phyloP scores from a whole-genome alignment of 2,329 filamentous ascomycete species.

The Sarocladiaceae sp. region DNA sequence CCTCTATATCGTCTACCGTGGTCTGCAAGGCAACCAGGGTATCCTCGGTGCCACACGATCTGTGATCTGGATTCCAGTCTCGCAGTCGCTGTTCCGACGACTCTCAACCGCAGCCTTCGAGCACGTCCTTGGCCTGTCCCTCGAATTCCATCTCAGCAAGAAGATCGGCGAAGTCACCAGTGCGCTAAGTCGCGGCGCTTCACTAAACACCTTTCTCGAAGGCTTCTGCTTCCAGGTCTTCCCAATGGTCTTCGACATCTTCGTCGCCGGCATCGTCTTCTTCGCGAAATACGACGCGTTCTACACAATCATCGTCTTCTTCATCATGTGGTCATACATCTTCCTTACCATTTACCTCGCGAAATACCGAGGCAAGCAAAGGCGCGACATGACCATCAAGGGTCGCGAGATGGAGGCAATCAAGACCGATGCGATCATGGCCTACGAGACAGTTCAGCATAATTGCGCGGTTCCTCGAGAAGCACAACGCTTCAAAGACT shows the following conservation, averaged over 20 bases:
- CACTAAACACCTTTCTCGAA: slow-evolving; percentile 46
- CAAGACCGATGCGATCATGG: slow-evolving; percentile 44
- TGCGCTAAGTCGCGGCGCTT: slow-evolving; percentile 41
- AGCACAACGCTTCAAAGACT: slow-evolving; percentile 51
- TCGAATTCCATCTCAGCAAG: slow-evolving; percentile 49
- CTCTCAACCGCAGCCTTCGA: slow-evolving; percentile 42
- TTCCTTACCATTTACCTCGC: slow-evolving; percentile 48
- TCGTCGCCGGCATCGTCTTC: slow-evolving; percentile 43
- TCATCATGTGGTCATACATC: slow-evolving; percentile 45
- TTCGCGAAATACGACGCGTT: slow-evolving; percentile 41
- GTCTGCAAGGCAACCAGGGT: slow-evolving; percentile 42
- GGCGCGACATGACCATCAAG: slow-evolving; percentile 39
- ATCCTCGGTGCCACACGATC: slow-evolving; percentile 35
- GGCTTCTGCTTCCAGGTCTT: slow-evolving; percentile 44
- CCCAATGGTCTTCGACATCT: slow-evolving; percentile 46
- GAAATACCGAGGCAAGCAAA: slow-evolving; percentile 37
- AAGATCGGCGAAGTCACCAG: slow-evolving; percentile 47
- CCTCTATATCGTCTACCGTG: slow-evolving; percentile 39
- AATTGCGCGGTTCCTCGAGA: slow-evolving; percentile 59
- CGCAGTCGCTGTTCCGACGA: slow-evolving; percentile 37
- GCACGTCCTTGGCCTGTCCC: slow-evolving; percentile 40
- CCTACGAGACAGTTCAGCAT: slow-evolving; percentile 57
- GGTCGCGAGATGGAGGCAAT: slow-evolving; percentile 44
- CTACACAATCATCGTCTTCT: slow-evolving; percentile 43
- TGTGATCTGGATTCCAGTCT: slow-evolving; percentile 44